Evolutionary conservation across 257 asterid genomes (phyloP).

Genomic region (Capsicum chinense): DNA sequence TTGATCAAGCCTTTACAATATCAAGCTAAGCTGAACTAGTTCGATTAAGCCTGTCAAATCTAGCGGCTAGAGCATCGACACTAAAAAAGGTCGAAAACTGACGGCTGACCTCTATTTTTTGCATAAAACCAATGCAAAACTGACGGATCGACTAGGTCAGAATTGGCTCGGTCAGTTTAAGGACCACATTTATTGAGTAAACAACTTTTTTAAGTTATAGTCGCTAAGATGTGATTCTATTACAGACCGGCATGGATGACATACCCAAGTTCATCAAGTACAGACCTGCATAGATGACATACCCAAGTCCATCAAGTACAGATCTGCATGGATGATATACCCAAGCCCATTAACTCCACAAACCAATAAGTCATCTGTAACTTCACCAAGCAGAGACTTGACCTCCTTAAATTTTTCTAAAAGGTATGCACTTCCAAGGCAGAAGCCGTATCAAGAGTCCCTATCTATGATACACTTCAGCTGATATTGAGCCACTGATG

Average conservation of each 20-base stretch:
- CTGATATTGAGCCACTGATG: slow-evolving; percentile 67
- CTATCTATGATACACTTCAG: slow-evolving; percentile 44
- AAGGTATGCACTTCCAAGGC: slow-evolving; percentile 60
- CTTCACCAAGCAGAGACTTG: slow-evolving; percentile 58
- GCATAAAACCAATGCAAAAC: no score
- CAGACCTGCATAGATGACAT: slow-evolving; percentile 98
- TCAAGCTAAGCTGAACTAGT: no score
- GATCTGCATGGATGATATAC: no score
- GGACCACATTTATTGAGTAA: neutral
- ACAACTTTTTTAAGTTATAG: neutral
- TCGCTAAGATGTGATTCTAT: neutral
- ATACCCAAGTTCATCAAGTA: no score
- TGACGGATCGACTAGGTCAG: no score
- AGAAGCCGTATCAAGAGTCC: slow-evolving; percentile 40
- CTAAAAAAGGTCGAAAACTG: no score
- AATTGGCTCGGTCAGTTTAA: no score
- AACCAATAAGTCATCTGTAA: slow-evolving; percentile 47
- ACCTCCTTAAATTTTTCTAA: slow-evolving; percentile 66
- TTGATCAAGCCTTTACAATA: no score
- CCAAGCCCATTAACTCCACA: slow-evolving; percentile 71
- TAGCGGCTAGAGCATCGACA: no score
- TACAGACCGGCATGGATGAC: slow-evolving; percentile 28
- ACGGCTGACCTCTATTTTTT: no score
- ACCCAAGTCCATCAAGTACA: slow-evolving; percentile 80
- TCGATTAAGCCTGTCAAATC: no score